These are phyloP conservation scores for Larix kaempferi DNA, from an alignment of 75 land plant genomes.

Conservation along the genomic window DNA sequence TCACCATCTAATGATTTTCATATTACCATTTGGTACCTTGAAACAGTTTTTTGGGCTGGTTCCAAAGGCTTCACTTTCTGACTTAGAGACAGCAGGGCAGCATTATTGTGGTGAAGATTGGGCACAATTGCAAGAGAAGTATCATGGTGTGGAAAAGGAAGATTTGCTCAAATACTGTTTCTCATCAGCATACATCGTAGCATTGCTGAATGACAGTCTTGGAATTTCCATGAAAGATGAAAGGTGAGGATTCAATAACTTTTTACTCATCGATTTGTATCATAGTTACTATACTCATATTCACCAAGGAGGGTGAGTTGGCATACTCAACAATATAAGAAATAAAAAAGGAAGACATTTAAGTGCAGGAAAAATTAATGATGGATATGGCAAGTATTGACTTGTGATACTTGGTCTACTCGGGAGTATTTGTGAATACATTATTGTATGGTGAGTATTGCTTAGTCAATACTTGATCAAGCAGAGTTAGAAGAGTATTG, in stretches of 20 bases:
- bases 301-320: too few relatives aligned
- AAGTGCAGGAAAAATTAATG: too few relatives aligned
- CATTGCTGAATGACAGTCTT: constrained; percentile 83
- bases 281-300: too few relatives aligned
- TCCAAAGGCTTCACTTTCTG: constrained; percentile 51
- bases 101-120: constrained; percentile 85
- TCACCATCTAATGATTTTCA: neutral
- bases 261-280: neutral
- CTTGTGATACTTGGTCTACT: too few relatives aligned
- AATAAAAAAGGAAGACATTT: too few relatives aligned
- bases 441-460: too few relatives aligned
- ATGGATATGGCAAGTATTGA: too few relatives aligned
- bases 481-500: too few relatives aligned
- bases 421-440: too few relatives aligned
- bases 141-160: constrained; percentile 38
- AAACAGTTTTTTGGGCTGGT: constrained; percentile 73
- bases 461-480: too few relatives aligned
- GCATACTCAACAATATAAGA: too few relatives aligned
- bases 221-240: constrained; percentile 67
- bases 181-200: constrained; percentile 95
- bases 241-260: constrained; percentile 33
- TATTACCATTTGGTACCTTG: constrained; percentile 6
- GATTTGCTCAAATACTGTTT: constrained; percentile 82
- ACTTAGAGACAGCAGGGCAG: constrained; percentile 66
- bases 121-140: constrained; percentile 44